Conservation (phyloP, 495 filamentous ascomycete genomes). For the Aspergillus biplanus region DNA sequence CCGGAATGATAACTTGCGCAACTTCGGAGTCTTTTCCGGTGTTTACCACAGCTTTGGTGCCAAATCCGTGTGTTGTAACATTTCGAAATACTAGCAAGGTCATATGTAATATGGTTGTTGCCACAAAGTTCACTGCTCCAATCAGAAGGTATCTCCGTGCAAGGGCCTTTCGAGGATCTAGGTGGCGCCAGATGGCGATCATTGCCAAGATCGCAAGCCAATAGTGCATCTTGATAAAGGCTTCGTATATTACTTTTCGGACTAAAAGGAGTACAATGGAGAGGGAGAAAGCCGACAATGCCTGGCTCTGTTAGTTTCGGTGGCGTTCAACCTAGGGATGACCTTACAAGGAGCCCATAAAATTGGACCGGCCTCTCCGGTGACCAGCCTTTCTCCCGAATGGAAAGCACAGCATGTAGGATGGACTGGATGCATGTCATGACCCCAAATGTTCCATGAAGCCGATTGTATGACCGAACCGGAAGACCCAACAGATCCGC, state of each 20-base stretch:
- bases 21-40: background rate
- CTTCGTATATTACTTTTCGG: background rate
- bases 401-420: constrained; percentile 8
- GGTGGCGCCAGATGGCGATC: background rate
- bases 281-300: constrained; percentile 1
- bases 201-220: background rate
- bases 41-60: background rate
- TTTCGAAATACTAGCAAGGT: background rate
- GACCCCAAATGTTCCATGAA: constrained; percentile 13
- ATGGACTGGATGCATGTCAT: constrained; percentile 12
- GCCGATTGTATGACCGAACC: constrained; percentile 6
- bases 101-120: background rate
- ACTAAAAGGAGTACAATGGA: background rate
- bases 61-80: background rate
- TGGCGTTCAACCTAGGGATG: background rate
- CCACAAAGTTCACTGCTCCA: background rate
- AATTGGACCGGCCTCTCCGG: constrained; percentile 10
- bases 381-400: constrained; percentile 11
- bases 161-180: background rate
- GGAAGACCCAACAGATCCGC: constrained; percentile 19
- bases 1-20: background rate
- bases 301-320: background rate
- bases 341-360: constrained; percentile 21
- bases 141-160: background rate
- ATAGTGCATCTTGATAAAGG: background rate